These are phyloP conservation scores for Pisolithus albus DNA, from an alignment of 768 basidiomycete species.

Conservation along the genomic window DNA sequence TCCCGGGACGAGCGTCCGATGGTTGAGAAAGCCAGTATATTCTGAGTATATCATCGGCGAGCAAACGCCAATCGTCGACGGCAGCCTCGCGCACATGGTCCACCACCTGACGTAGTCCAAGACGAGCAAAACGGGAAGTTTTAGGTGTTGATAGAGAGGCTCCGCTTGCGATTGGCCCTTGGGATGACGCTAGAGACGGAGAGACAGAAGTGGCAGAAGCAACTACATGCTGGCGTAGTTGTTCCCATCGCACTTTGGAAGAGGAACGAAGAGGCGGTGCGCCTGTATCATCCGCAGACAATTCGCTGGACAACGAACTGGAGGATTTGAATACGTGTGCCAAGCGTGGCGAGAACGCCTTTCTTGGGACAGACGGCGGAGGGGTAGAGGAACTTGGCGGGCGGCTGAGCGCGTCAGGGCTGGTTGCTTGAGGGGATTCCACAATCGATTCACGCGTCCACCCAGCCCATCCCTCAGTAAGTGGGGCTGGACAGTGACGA, in stretches of 20 bases:
- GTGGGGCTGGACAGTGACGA: neutral
- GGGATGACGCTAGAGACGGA: conserved; percentile 14
- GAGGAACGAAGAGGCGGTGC: conserved; percentile 17
- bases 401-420: neutral
- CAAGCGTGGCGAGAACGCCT: conserved; percentile 6
- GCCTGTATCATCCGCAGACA: neutral
- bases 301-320: neutral
- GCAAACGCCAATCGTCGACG: conserved; percentile 41
- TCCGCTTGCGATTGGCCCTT: conserved; percentile 3
- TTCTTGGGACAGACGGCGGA: conserved; percentile 3
- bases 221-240: conserved; percentile 48
- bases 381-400: neutral
- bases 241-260: conserved; percentile 45
- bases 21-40: conserved; percentile 51
- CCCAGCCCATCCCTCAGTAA: neutral
- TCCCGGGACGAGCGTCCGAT: conserved; percentile 29
- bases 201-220: conserved; percentile 21
- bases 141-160: conserved; percentile 38
- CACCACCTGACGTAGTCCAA: conserved; percentile 60
- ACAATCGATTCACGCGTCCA: conserved; percentile 6
- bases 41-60: conserved; percentile 50
- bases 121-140: conserved; percentile 40
- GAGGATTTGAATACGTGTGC: conserved; percentile 5
- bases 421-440: conserved; percentile 1
- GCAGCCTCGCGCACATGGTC: conserved; percentile 52